A percentile compares a stretch with the other conserved stretches of the same genome.
Conservation (phyloP, 2,329 filamentous ascomycete genomes). For the Neofusicoccum parvum region DNA sequence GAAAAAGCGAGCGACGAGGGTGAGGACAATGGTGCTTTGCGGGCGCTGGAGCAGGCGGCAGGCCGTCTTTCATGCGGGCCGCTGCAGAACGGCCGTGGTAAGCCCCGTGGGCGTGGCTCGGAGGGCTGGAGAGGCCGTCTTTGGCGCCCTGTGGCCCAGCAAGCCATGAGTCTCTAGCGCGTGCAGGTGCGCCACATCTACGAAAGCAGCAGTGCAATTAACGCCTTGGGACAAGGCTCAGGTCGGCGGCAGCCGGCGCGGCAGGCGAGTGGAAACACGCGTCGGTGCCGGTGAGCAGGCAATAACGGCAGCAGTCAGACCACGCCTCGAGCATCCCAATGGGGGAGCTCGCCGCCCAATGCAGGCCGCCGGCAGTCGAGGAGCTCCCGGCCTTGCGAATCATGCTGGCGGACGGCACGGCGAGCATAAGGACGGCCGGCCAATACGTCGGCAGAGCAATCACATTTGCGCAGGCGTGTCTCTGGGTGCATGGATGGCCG, state of each 20-base stretch:
- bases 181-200: conserved; percentile 6
- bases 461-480: background rate
- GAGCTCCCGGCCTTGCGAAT: background rate
- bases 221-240: conserved; percentile 10
- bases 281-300: background rate
- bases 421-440: background rate
- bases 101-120: background rate
- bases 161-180: conserved; percentile 9
- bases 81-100: background rate
- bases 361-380: background rate
- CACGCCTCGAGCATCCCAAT: background rate
- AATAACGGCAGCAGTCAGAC: background rate
- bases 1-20: conserved; percentile 7
- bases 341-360: background rate
- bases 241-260: conserved; percentile 2
- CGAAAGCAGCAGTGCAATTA: conserved; percentile 16
- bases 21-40: background rate
- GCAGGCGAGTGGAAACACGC: conserved; percentile 17
- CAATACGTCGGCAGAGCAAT: background rate
- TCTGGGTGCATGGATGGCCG: background rate
- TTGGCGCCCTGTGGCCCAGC: background rate
- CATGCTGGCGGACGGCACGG: background rate
- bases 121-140: background rate
- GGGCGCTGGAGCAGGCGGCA: background rate
- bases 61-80: conserved; percentile 11